Evolutionary conservation across 2,329 filamentous ascomycete species (phyloP), one percentile per base, ranked within the genome.

Genomic region (Teratosphaeria destructans): DNA sequence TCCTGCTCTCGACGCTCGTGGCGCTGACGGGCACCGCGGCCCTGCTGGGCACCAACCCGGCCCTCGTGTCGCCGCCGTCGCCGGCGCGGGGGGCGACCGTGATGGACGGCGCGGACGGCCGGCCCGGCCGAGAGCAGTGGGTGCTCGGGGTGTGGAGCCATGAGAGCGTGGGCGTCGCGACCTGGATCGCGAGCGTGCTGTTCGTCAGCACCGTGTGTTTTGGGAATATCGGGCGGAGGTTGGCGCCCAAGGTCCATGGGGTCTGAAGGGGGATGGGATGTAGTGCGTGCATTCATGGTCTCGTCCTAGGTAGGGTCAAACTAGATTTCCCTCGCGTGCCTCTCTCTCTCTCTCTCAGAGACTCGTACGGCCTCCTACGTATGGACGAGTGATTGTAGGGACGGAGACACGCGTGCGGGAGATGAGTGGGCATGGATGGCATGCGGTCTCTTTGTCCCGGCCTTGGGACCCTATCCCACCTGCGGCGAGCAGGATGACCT

Each of bases 191-290:
- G 27, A 96, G 90, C 70, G 91, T 97, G 29, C 76, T 99, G 56
- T 99, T 96, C 72, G 96, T 94, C 75, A 95, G 90, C 69, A 91
- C 90, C 66, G 84, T 97, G 10, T 96, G 92, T 75, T 96, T 99
- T 78, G 94, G 94, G 11, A 97, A 96, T 71, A 90, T 99, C 70
- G 94, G 94, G 12, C 81, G 94, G 63, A 81, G 89, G 62, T 75
- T 97, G 64, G 85, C 86, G n/a, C 43, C 43, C 7, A 49, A 49
- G 19, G 16, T 23, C 19, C 19, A 2, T 49, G n/a, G 23, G n/a
- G 10, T 23, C 23, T 23, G 23, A 23, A 23, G 23, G 23, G 23
- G 23, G 2, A 23, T 23, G 43, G 16, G 16, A 4, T 39, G 37
- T 39, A 39, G 16, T 4, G 5, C 12, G 8, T 39, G 11, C 23